These are phyloP conservation scores for Thraustochytrium sp. DNA, from an alignment of 352 stramenopile species.

Conservation along the genomic window DNA sequence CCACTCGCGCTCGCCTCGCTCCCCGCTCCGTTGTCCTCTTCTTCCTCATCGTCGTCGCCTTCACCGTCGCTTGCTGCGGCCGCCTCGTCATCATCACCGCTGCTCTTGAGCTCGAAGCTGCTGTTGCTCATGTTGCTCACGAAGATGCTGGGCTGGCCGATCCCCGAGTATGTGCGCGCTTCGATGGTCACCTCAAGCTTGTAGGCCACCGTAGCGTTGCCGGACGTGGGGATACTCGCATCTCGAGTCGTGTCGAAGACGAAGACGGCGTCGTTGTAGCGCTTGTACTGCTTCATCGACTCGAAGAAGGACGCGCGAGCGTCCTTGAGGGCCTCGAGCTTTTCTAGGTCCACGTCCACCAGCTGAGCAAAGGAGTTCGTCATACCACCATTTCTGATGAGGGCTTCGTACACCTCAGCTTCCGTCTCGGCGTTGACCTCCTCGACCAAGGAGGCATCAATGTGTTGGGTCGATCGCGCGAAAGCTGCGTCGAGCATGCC, in stretches of 20 bases:
- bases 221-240: not conserved
- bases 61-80: not conserved
- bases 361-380: conserved; percentile 49
- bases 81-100: not conserved
- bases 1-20: too few relatives aligned
- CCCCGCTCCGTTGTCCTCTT: too few relatives aligned
- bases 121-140: not conserved
- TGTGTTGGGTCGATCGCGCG: conserved; percentile 40
- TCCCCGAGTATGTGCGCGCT: not conserved
- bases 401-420: conserved; percentile 45
- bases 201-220: not conserved
- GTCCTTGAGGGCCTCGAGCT: not conserved
- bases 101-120: not conserved
- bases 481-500: conserved; percentile 49
- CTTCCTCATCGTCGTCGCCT: not conserved
- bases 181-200: not conserved
- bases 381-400: conserved; percentile 46
- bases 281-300: not conserved
- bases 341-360: conserved; percentile 27
- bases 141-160: not conserved
- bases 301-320: not conserved
- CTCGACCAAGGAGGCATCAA: conserved; percentile 35
- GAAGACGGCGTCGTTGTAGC: not conserved
- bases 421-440: conserved; percentile 47
- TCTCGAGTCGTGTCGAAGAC: not conserved